Base-by-base conservation (phyloP, 2,329 filamentous ascomycete species). In the Monosporascus ibericus region DNA sequence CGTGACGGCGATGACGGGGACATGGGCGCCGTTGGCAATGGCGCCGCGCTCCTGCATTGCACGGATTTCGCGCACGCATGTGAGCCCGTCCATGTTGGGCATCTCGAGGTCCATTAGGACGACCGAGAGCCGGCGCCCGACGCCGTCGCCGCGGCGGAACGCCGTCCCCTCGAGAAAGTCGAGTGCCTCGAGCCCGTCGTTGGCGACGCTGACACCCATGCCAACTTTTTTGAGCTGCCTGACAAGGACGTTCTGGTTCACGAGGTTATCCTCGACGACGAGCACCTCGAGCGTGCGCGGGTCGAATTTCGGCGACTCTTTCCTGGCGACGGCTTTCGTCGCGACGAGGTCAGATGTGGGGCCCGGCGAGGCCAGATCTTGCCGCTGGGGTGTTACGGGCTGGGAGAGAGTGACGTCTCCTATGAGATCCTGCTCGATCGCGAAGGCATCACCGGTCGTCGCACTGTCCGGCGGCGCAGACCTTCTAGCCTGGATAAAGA, bases 401-500 rank as follows among this genome's bases (percentile, higher is more conserved):
- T 51, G 52, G 47, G 44, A 44, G 25, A 58, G 52, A 27, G 55
- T 44, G 15, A 27, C 37, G 14, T 55, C 56, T 11, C 57, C 58
- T 37, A 62, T n/a, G 56, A 58, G 54, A 30, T 58, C 55, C 22
- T 51, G 50, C 4, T 46, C 52, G 5, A 58, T 34, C 20, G 40
- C 52, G 34, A 55, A 47, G 34, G 57, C 50, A 2, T 9, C 50
- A 47, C 42, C 0, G 73, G 58, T 54, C 18, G 63, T 56, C 9
- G 30, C 47, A 9, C 47, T 40, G 5, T 47, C 36, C 3, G 61
- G 55, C 3, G 55, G 48, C 1, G n/a, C 34, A 3, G 46, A 54
- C 15, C 57, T 51, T 17, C 53, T 52, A 0, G 84, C 79, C 59
- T 85, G 82, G 53, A 90, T 80, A 65, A 87, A 90, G 65, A 92